Base-by-base conservation (phyloP, 2,329 filamentous ascomycete species). In the Penicillium sp. region DNA sequence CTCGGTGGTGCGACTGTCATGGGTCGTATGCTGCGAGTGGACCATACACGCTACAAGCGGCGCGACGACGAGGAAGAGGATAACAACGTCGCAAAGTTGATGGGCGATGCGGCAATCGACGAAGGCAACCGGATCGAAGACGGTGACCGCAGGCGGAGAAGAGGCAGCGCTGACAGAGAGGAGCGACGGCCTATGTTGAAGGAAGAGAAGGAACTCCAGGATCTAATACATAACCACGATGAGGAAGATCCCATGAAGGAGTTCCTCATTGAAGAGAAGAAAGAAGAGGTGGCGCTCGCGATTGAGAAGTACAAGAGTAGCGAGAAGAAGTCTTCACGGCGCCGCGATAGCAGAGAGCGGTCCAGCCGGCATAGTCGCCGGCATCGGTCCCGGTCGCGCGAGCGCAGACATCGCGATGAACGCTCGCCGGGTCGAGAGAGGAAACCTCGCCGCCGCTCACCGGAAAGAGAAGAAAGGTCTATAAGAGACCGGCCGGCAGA, bases 201-300 rank as follows among this genome's bases (percentile, higher is more conserved):
- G 54, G 92, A 96, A 67, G 92, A 97, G 74, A 76, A 78, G 49
- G 92, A 97, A 68, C 74, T 97, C 44, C 83, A 84, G 45, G 80
- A 84, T 40, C 70, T 97, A 50, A 84, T 95, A 46, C 76, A 82
- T 28, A 86, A 92, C 14, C 88, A 95, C 58, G 94, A 97, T 59
- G 92, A 96, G 22, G 92, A 97, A 55, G 94, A 99, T 69, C 94
- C 94, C 0, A 99, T 99, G 94, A 96, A 96, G 73, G 85, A 84
- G 33, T 96, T 89, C 63, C 69, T 97, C 57, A 85, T 96, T 46
- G 83, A 92, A 57, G 88, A 95, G 73, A 96, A 97, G 80, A 91
- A 89, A 72, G 90, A 90, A 68, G 90, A 96, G 69, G 82, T 96
- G 11, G 84, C 88, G 48, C 81, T 82, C 52, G 92, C 90, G 3